These are phyloP conservation scores for Beauveria medogensis DNA, from an alignment of 2,329 filamentous ascomycete genomes.

Conservation along the genomic window DNA sequence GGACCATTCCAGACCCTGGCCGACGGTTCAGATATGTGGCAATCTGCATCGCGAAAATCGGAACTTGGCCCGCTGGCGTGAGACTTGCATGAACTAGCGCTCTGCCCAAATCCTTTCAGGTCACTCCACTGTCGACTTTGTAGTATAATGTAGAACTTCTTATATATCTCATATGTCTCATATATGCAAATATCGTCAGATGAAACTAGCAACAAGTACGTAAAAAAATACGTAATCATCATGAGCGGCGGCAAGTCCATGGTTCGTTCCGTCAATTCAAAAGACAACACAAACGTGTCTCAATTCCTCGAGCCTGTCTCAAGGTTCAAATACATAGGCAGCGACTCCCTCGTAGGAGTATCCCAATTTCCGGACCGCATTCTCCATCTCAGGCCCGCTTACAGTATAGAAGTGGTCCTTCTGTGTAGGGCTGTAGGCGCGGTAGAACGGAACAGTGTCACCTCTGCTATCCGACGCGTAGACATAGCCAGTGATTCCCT, in stretches of 20 bases:
- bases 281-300: not conserved
- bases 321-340: not conserved
- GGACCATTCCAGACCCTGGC: not conserved
- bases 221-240: not conserved
- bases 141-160: not conserved
- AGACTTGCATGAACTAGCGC: conserved; percentile 1
- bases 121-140: not conserved
- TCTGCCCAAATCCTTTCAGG: not conserved
- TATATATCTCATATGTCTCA: not conserved
- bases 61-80: not conserved
- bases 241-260: not conserved
- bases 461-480: not conserved
- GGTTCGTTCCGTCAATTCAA: not conserved
- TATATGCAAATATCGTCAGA: not conserved
- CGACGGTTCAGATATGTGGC: not conserved
- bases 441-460: not conserved
- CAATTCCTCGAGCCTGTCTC: not conserved
- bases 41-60: not conserved
- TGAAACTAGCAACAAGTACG: not conserved
- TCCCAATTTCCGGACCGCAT: conserved; percentile 1
- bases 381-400: conserved; percentile 2
- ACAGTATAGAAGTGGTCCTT: conserved; percentile 8
- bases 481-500: conserved; percentile 6
- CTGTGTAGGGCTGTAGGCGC: not conserved
- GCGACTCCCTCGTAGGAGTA: conserved; percentile 8